A percentile compares a stretch with the other conserved stretches of the same genome.
These are phyloP conservation scores for Magnolia changhungtana DNA, from an alignment of 164 flowering plant genomes.

Conservation along the genomic window DNA sequence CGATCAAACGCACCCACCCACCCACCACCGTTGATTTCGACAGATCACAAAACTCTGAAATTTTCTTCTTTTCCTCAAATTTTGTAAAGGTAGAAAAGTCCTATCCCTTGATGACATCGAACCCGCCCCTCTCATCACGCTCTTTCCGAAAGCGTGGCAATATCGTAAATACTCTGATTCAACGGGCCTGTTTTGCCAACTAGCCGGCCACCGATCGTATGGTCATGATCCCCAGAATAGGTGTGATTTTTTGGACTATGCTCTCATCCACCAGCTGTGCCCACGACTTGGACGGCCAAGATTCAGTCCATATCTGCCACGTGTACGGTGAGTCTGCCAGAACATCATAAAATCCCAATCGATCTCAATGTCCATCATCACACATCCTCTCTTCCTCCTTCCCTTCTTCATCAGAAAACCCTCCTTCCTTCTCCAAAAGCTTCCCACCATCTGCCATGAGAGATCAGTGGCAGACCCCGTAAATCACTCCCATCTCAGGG, in stretches of 20 bases:
- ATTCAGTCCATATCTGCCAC: not conserved
- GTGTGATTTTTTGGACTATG: not conserved
- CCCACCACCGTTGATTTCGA: constrained; percentile 1
- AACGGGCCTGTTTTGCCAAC: not conserved
- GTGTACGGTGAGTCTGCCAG: constrained; percentile 6
- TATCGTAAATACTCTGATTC: not conserved
- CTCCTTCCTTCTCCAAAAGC: not conserved
- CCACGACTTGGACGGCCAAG: not conserved
- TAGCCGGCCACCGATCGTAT: constrained; percentile 2
- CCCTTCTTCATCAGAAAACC: not conserved
- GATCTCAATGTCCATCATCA: constrained; percentile 6
- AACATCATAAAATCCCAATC: constrained; percentile 3
- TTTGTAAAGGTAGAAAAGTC: not conserved
- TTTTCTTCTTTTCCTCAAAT: not conserved
- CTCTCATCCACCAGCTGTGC: not conserved
- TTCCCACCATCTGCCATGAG: not conserved
- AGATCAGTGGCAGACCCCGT: not conserved
- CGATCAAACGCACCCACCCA: not conserved
- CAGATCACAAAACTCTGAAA: not conserved
- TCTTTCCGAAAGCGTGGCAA: not conserved
- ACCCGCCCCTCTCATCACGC: not conserved
- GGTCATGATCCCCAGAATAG: not conserved
- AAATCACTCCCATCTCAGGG: not conserved
- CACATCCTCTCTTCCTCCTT: not conserved
- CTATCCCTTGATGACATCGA: constrained; percentile 6